Conservation (phyloP, 768 basidiomycete genomes). For the Tylopilus sp. region DNA sequence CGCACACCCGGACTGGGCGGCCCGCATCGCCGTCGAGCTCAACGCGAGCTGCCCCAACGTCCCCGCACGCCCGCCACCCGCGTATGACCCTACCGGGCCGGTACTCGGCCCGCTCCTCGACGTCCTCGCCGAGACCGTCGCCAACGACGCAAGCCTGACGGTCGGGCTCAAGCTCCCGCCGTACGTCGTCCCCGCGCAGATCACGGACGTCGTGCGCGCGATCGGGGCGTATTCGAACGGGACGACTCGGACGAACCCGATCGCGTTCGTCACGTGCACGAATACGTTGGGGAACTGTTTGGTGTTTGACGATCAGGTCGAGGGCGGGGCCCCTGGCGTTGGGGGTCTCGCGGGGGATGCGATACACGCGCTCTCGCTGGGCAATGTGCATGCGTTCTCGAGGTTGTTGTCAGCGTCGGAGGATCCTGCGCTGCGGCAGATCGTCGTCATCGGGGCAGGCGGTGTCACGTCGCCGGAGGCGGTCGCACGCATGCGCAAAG, state of each 20-base stretch:
- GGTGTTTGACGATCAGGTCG: conserved; percentile 55
- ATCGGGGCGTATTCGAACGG: conserved; percentile 41
- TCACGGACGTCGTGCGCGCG: conserved; percentile 47
- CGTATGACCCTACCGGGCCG: conserved; percentile 50
- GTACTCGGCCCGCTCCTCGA: conserved; percentile 50
- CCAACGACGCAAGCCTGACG: conserved; percentile 51
- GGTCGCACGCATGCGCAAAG: conserved; percentile 64
- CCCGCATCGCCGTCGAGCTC: conserved; percentile 67
- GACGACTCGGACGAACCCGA: conserved; percentile 38
- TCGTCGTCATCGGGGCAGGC: conserved; percentile 77
- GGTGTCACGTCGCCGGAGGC: conserved; percentile 66
- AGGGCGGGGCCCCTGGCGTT: conserved; percentile 39
- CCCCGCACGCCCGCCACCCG: conserved; percentile 52
- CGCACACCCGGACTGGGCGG: conserved; percentile 29
- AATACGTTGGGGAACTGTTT: conserved; percentile 76
- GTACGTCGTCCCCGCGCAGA: conserved; percentile 61
- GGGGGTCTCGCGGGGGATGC: conserved; percentile 79
- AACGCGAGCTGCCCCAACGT: conserved; percentile 89
- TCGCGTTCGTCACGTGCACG: conserved; percentile 76
- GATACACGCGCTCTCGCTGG: conserved; percentile 73
- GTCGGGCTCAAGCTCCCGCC: conserved; percentile 81
- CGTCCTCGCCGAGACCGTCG: conserved; percentile 48
- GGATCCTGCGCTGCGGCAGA: conserved; percentile 40
- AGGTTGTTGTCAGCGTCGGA: conserved; percentile 43
- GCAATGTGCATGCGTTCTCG: conserved; percentile 68